A percentile compares a stretch with the other conserved stretches of the same genome.
Conservation (phyloP, 331 rosid genomes). For the Malus hybrid region DNA sequence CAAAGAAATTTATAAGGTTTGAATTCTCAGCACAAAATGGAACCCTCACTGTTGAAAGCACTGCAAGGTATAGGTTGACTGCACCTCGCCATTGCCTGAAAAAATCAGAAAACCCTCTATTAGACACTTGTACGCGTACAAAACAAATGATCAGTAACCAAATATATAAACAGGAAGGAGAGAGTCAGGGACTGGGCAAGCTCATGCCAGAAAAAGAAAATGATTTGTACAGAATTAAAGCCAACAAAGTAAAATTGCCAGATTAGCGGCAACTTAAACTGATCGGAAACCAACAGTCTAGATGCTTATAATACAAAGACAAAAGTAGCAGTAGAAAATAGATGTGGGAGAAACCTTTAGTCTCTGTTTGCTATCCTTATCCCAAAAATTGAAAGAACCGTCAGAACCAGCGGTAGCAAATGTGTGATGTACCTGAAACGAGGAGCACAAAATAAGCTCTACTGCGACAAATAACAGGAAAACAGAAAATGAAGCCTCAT, state of each 20-base stretch:
- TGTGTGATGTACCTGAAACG: slow-evolving; percentile 75
- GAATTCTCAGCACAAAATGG: not conserved
- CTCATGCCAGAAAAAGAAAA: no score
- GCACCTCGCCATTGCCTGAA: slow-evolving; percentile 91
- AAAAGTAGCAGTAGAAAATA: not conserved
- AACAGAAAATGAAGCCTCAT: slow-evolving; percentile 7
- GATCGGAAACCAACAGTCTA: not conserved
- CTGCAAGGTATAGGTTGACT: slow-evolving; percentile 89
- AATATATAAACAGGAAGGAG: not conserved
- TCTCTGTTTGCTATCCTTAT: slow-evolving; percentile 93
- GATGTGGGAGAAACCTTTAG: slow-evolving; percentile 51
- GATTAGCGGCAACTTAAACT: not conserved
- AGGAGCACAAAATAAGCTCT: slow-evolving; percentile 2
- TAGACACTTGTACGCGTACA: not conserved
- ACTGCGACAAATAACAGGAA: not conserved
- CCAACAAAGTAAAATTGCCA: no score
- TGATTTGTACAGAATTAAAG: no score
- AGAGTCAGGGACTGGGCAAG: no score
- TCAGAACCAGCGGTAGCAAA: slow-evolving; percentile 96
- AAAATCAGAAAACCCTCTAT: slow-evolving; percentile 9
- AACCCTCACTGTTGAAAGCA: slow-evolving; percentile 83
- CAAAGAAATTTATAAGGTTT: not conserved
- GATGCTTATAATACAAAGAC: not conserved
- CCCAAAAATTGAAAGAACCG: slow-evolving; percentile 97
- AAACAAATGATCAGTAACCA: not conserved